A percentile compares a stretch with the other conserved stretches of the same genome.
phyloP scores from a whole-genome alignment of 129 eudicot species.

The Lonicera japonica region DNA sequence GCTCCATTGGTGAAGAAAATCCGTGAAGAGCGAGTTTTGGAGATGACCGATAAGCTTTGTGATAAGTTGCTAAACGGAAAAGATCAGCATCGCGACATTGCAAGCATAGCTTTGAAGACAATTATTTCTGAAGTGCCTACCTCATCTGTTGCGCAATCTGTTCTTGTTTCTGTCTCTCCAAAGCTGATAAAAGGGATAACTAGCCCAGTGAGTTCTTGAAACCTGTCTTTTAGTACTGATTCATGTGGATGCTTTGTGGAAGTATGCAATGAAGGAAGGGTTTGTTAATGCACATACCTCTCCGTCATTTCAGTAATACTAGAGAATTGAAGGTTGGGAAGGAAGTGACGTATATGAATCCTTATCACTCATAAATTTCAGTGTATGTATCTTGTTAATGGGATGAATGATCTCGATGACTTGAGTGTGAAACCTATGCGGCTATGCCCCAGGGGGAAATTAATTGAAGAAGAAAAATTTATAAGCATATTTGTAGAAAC shows the following conservation, averaged over 20 bases:
- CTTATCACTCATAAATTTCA: not conserved
- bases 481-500: not conserved
- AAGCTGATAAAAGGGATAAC: conserved; percentile 82
- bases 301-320: not conserved
- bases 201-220: conserved; percentile 49
- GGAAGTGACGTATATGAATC: too few relatives aligned
- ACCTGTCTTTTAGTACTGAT: conserved; percentile 4
- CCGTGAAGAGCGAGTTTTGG: conserved; percentile 64
- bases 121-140: conserved; percentile 83
- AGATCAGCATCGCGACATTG: conserved; percentile 92
- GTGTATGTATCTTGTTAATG: not conserved
- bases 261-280: not conserved
- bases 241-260: not conserved
- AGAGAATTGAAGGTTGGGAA: not conserved
- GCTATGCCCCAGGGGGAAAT: not conserved
- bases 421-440: not conserved
- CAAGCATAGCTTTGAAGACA: conserved; percentile 97
- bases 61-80: conserved; percentile 84
- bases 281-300: not conserved
- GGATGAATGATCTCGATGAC: not conserved
- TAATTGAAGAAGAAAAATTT: not conserved
- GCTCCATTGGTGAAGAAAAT: conserved; percentile 93
- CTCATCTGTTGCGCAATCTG: conserved; percentile 56
- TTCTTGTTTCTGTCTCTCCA: conserved; percentile 80
- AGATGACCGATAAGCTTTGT: conserved; percentile 82